Percentiles rank a stretch among this genome's conserved stretches.
phyloP scores from a whole-genome alignment of 306 rosid genomes.

The Prunus mume region DNA sequence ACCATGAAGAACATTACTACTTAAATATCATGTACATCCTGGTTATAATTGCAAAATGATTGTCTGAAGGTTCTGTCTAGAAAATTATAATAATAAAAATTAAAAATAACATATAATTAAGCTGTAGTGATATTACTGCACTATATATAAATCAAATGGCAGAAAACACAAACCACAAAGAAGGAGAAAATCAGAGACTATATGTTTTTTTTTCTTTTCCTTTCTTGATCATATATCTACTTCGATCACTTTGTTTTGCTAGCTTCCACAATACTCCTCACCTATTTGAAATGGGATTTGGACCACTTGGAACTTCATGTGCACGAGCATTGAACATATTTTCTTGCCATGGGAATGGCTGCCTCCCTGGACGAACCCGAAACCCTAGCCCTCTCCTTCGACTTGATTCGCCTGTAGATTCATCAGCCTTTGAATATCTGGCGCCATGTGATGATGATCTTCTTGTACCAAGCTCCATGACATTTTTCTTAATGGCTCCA shows the following conservation, averaged over 20 bases:
- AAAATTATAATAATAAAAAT: background rate
- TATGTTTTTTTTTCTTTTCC: background rate
- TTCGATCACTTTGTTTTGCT: constrained; percentile 13
- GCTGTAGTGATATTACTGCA: background rate
- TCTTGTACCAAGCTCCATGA: constrained; percentile 23
- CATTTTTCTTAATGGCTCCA: constrained; percentile 20
- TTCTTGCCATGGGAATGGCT: constrained; percentile 42
- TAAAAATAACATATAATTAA: background rate
- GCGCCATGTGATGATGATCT: constrained; percentile 14
- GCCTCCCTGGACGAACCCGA: constrained; percentile 23
- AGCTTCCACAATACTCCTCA: constrained; percentile 23
- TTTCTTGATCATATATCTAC: constrained; percentile 11
- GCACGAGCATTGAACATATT: constrained; percentile 49
- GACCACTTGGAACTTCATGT: constrained; percentile 94
- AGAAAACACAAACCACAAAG: constrained; percentile 9
- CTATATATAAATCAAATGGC: background rate
- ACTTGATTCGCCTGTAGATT: constrained; percentile 2
- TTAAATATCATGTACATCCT: background rate
- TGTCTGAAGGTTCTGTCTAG: background rate
- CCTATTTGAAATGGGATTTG: constrained; percentile 90
- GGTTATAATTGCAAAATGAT: constrained; percentile 10
- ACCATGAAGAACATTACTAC: background rate
- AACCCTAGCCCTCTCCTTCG: constrained; percentile 17
- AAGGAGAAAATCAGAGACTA: constrained; percentile 6
- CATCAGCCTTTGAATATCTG: constrained; percentile 20